phyloP scores from a whole-genome alignment of 805 yeast genomes.

The Nakazawaea laoshanensis region DNA sequence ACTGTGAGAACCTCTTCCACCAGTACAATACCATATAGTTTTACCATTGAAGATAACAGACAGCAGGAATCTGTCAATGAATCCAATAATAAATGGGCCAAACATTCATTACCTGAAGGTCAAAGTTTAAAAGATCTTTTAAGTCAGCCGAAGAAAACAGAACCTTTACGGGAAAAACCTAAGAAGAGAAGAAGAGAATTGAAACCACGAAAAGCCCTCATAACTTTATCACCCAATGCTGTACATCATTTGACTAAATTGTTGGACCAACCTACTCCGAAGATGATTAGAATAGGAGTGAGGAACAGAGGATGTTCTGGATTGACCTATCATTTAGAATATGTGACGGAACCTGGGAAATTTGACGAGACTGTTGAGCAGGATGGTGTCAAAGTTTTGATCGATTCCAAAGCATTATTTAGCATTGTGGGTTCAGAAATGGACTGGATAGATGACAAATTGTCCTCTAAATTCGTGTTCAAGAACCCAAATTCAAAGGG shows the following conservation, averaged over 20 bases:
- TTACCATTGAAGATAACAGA: conserved; percentile 4
- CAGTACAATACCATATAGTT: not conserved
- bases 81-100: conserved; percentile 11
- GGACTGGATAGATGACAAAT: conserved; percentile 97
- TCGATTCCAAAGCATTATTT: conserved; percentile 93
- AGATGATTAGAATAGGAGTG: conserved; percentile 89
- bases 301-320: conserved; percentile 96
- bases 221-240: conserved; percentile 73
- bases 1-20: not conserved
- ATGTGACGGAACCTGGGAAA: conserved; percentile 85
- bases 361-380: conserved; percentile 91
- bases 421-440: conserved; percentile 94
- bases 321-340: conserved; percentile 81
- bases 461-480: conserved; percentile 84
- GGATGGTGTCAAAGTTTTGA: conserved; percentile 86
- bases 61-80: not conserved
- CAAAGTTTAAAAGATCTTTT: conserved; percentile 10
- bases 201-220: conserved; percentile 84
- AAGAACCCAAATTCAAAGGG: conserved; percentile 96
- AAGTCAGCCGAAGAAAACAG: not conserved
- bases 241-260: conserved; percentile 59
- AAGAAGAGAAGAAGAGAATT: conserved; percentile 48
- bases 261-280: conserved; percentile 76
- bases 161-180: conserved; percentile 4
- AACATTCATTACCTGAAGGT: conserved; percentile 12